A percentile compares a stretch with the other conserved stretches of the same genome.
phyloP scores from a whole-genome alignment of 768 basidiomycete genomes.

The Porphyrellus cyaneotinctus region DNA sequence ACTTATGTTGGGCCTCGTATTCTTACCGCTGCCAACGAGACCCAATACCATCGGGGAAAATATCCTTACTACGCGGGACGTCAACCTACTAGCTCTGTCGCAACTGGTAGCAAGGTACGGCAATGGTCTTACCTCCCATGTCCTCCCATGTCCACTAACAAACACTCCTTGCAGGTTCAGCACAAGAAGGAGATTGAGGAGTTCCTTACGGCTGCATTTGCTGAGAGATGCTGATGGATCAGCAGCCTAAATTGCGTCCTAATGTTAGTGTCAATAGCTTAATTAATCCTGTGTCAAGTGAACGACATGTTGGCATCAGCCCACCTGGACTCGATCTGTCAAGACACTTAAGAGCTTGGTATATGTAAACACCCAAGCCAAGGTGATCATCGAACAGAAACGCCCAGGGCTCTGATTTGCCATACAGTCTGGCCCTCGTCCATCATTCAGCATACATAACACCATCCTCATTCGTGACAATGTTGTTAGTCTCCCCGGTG shows the following conservation, averaged over 20 bases:
- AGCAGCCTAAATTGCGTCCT: neutral
- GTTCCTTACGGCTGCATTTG: conserved; percentile 64
- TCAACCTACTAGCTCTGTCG: conserved; percentile 86
- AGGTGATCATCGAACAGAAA: neutral
- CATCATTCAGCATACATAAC: conserved; percentile 45
- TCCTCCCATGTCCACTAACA: neutral
- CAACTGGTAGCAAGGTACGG: conserved; percentile 83
- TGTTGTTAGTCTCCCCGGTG: conserved; percentile 27
- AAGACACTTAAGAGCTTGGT: no score
- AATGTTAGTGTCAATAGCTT: conserved; percentile 4
- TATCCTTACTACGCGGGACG: conserved; percentile 91
- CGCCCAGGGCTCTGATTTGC: no score
- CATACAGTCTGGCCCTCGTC: no score
- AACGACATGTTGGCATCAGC: no score
- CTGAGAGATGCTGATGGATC: conserved; percentile 12
- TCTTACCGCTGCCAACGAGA: conserved; percentile 88
- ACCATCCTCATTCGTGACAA: conserved; percentile 58
- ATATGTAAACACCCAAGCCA: no score
- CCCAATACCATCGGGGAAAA: conserved; percentile 86
- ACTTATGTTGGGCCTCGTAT: conserved; percentile 92
- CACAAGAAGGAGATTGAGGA: conserved; percentile 91
- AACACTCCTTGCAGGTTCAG: conserved; percentile 42
- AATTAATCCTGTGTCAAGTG: neutral
- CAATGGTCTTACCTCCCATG: neutral
- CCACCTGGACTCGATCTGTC: no score